These are phyloP conservation scores for Aspergillus candidus DNA, from an alignment of 2,329 filamentous ascomycete genomes.

Conservation along the genomic window DNA sequence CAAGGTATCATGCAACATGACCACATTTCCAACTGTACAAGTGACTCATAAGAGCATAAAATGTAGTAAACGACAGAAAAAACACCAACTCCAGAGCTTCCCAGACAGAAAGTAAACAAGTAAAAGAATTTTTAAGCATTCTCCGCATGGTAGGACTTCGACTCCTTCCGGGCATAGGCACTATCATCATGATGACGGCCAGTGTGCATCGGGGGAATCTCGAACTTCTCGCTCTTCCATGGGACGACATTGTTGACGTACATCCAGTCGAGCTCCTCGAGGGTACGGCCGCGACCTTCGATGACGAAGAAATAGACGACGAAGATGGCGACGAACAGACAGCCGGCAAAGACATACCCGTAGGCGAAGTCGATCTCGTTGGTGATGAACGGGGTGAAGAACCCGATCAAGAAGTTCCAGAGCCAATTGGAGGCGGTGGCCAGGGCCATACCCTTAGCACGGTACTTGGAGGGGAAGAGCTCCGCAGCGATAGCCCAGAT, in stretches of 20 bases:
- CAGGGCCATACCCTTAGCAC: conserved; percentile 72
- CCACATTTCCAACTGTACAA: too few relatives aligned
- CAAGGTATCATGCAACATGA: too few relatives aligned
- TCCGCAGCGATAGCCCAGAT: conserved; percentile 44
- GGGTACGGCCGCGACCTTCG: conserved; percentile 61
- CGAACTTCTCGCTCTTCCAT: conserved; percentile 50
- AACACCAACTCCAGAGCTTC: too few relatives aligned
- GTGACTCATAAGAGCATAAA: too few relatives aligned
- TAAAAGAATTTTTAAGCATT: conserved; percentile 15
- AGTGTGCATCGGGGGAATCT: conserved; percentile 19
- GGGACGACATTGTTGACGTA: conserved; percentile 59
- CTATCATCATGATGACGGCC: conserved; percentile 9
- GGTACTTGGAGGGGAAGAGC: conserved; percentile 41
- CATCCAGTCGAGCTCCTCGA: conserved; percentile 73
- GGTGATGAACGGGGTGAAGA: conserved; percentile 75
- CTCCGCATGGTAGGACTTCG: conserved; percentile 21
- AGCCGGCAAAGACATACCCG: conserved; percentile 70
- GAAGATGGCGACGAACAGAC: conserved; percentile 57
- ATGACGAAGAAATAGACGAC: conserved; percentile 70
- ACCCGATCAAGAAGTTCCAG: conserved; percentile 67
- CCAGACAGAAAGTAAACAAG: too few relatives aligned
- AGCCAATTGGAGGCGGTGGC: conserved; percentile 72
- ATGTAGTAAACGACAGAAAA: too few relatives aligned
- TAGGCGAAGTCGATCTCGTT: conserved; percentile 64
- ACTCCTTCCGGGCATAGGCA: conserved; percentile 18